These are phyloP conservation scores for Cymbidium sinense DNA, from an alignment of 106 monocot genomes.

Conservation along the genomic window DNA sequence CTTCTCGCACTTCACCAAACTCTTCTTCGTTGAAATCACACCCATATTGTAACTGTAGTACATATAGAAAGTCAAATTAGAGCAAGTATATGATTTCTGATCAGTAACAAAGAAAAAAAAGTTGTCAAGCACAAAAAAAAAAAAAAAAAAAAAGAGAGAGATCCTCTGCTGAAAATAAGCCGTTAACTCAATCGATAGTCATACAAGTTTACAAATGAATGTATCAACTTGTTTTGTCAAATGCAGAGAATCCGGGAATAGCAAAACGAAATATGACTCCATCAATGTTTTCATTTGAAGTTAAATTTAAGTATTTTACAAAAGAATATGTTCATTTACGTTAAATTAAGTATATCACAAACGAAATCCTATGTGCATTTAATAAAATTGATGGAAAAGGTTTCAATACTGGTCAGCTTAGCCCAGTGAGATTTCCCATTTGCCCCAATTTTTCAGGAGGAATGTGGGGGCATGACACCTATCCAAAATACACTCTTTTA, in stretches of 20 bases:
- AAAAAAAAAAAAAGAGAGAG: too few species aligned
- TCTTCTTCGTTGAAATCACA: conserved; percentile 74
- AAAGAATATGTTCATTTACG: too few species aligned
- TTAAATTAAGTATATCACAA: neutral
- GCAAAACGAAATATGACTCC: neutral
- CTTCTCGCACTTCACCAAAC: conserved; percentile 71
- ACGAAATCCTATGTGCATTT: neutral
- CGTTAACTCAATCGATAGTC: neutral
- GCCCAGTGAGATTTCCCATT: too few species aligned
- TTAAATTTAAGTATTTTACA: too few species aligned
- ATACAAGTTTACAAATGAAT: neutral
- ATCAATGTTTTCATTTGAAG: neutral
- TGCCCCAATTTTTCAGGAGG: too few species aligned
- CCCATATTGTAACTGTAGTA: conserved; percentile 83
- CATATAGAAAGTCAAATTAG: conserved; percentile 7
- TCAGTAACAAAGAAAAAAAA: neutral
- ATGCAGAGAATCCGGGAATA: neutral
- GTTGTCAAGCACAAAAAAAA: neutral
- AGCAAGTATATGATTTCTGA: neutral
- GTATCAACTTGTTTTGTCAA: neutral
- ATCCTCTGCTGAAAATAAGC: neutral
- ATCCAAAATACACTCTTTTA: neutral
- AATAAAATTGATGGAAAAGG: neutral
- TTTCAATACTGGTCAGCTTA: neutral
- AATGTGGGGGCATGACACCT: neutral